Base-by-base conservation (phyloP, 768 basidiomycete genomes). In the Hortiboletus flavorubellus region DNA sequence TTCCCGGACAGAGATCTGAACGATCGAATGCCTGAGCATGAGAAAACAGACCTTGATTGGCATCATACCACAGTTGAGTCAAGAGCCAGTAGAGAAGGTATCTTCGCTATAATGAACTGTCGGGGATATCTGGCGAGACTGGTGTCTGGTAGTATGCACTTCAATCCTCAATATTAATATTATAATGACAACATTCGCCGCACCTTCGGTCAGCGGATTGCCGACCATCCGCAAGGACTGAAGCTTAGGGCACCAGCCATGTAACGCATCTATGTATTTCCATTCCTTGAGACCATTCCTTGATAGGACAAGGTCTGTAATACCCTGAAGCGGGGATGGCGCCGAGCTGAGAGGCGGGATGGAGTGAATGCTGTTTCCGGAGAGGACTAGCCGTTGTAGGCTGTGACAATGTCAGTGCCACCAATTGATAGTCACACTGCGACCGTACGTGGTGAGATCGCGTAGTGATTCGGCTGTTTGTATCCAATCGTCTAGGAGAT, bases 171-270 rank as follows among this genome's bases (percentile, higher is more conserved):
- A 42, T 44, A 48, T 21, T 35, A 53, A 42, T 44, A 48, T 21
- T 12, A 39, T 15, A 46, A 38, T 37, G 46, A 29, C 18, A 38
- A 29, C 33, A 39, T 53, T 34, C 37, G 6, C n/a, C 72, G 61
- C 53, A 84, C 83, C 80, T 70, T 81, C 75, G 38, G 80, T 69
- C 38, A 93, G 66, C 8, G 89, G 85, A 62, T 89, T 93, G 38
- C 82, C 82, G 42, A 70, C 72, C 55, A 91, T 60, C 43, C 80
- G 77, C 37, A 93, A 75, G 15, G 78, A 78, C 63, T 83, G 76
- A 11, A 95, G 74, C 50, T 67, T 54, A 15, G 91, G 91, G 60
- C 85, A 83, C 90, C 91, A 93, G 16, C 60, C 64, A 18, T 79
- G 73, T 42, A 95, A 66, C 2, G 79, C 77, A 68, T 93, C 87